Percentiles rank a stretch among this genome's conserved stretches.
phyloP scores from a whole-genome alignment of 345 rosid species.

The Lepidium africanum region DNA sequence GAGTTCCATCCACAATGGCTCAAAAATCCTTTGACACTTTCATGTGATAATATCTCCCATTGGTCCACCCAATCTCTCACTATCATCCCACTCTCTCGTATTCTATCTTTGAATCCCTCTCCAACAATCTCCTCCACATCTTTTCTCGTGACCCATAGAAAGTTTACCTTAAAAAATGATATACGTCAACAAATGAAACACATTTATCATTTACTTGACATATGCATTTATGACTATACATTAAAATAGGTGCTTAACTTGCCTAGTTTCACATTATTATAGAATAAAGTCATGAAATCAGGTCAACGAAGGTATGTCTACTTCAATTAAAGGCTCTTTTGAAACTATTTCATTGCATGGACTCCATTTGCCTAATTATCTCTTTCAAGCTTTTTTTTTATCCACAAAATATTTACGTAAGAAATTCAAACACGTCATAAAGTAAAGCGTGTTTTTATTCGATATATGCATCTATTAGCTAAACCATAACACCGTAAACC shows the following conservation, averaged over 20 bases:
- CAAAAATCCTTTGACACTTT: slow-evolving; percentile 50
- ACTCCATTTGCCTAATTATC: too few species aligned
- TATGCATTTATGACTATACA: neutral
- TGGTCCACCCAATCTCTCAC: slow-evolving; percentile 71
- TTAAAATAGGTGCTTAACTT: neutral
- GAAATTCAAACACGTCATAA: too few species aligned
- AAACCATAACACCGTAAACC: too few species aligned
- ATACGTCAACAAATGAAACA: neutral
- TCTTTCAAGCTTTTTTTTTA: too few species aligned
- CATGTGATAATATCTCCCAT: slow-evolving; percentile 46
- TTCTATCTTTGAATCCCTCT: slow-evolving; percentile 39
- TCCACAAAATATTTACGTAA: too few species aligned
- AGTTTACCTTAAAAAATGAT: slow-evolving; percentile 22
- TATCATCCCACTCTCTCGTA: slow-evolving; percentile 43
- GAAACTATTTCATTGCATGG: too few species aligned
- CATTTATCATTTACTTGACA: neutral
- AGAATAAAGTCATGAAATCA: neutral
- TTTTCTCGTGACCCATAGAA: slow-evolving; percentile 49
- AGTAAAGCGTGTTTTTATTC: too few species aligned
- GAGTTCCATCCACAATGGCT: slow-evolving; percentile 97
- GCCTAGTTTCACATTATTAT: neutral
- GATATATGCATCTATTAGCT: too few species aligned
- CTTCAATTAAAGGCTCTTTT: too few species aligned
- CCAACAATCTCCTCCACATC: slow-evolving; percentile 20
- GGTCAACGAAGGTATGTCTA: too few species aligned